Evolutionary conservation across 2,329 filamentous ascomycete species (phyloP), one percentile per base, ranked within the genome.

Genomic region (Coniosporium tulheliwenetii): DNA sequence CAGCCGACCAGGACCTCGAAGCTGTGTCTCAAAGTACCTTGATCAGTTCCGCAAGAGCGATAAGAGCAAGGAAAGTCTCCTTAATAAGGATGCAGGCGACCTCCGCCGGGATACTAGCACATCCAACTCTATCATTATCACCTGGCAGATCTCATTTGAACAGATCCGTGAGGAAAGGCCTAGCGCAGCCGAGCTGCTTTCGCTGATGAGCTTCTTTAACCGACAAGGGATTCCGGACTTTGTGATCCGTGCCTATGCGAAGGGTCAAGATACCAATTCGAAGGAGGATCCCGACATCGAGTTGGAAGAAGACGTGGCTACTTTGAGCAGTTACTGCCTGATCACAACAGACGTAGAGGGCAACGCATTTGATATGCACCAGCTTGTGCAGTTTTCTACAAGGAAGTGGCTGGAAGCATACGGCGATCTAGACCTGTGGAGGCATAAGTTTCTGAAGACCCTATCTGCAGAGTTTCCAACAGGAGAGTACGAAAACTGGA

Each of bases 361-460:
- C 1, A 49, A 44, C 10, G 39, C 41, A 1, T 65, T 62, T 39
- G 56, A 62, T 43, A 67, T 68, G 61, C 64, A 69, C 47, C 36
- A 40, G 7, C 52, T 69, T 2, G 64, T 67, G 14, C 60, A 65
- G 45, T 44, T 65, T 19, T 50, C 58, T 19, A 62, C 50, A 8
- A 52, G 50, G 40, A 50, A 42, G 33, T 64, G 59, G 60, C 49
- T 62, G 12, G 43, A 53, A 37, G 1, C 38, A 1, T 31, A 53
- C 32, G 44, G 41, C 1, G 40, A 54, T 41, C 37, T 51, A 1
- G 47, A 52, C 5, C 36, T 33, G 19, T 58, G 53, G 56, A 49
- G 44, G 41, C 33, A 42, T 37, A 50, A 47, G 38, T 48, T 55
- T 16, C 33, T 26, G 10, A 47, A 40, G 13, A 38, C n/a, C n/a